Evolutionary conservation across 495 filamentous ascomycete genomes (phyloP), one percentile per base, ranked within the genome.

Genomic region (Amphirosellinia nigrospora): DNA sequence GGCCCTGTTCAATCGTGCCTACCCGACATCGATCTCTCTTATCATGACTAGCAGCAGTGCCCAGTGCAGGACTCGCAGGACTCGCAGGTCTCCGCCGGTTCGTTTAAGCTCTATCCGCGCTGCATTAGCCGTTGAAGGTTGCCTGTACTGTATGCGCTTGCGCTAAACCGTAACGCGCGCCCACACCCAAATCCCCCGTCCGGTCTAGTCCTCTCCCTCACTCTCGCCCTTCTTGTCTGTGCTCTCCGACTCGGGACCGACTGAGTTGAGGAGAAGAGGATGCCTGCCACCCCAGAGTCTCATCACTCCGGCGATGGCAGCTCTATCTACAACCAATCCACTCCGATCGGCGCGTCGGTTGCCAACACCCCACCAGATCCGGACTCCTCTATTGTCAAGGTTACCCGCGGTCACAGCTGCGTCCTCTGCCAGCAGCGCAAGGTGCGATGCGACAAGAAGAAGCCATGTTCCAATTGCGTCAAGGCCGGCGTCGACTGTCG

Each of bases 381-480:
- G 64, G 76, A 82, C 69, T 69, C 79, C 43, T 79, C 80, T 73
- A 77, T 75, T 64, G 78, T 85, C 71, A 86, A 86, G 72, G 79
- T 86, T 75, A 86, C 84, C 26, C 78, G 84, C 66, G 84, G 84
- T 45, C 87, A 86, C 74, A 90, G 89, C 41, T 92, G 89, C 71
- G 84, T 90, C 45, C 76, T 89, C 53, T 92, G 90, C 73, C 86
- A 89, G 71, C 87, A 87, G 69, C 84, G 89, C 59, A 92, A 91
- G 78, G 90, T 91, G 61, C 86, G 86, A 68, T 92, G 90, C 77
- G 88, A 91, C 76, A 86, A 87, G 77, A 82, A 85, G 69, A 85
- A 89, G 70, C 88, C 87, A 39, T 92, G 90, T 48, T 86, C 87
- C 60, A 90, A 89, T 79, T 91, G 89, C 73, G 76, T 86, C 77